A percentile compares a stretch with the other conserved stretches of the same genome.
Conservation (phyloP, 306 rosid species). For the Cucurbita argyrosperma region DNA sequence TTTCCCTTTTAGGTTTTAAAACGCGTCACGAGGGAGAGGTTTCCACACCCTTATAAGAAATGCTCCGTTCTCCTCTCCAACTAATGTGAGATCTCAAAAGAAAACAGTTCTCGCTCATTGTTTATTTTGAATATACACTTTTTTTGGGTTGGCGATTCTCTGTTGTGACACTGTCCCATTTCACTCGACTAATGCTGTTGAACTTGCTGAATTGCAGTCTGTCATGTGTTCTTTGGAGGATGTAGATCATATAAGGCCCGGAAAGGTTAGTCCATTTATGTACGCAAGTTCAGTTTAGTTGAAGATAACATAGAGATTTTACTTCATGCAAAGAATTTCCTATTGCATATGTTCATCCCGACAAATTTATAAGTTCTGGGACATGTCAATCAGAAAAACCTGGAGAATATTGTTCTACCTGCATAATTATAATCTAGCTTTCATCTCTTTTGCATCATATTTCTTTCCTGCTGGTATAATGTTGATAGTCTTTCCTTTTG, state of each 20-base stretch:
- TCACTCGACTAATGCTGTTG: not conserved
- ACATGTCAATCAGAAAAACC: not conserved
- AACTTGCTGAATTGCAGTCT: constrained; percentile 46
- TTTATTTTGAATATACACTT: not conserved
- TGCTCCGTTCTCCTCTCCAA: no score
- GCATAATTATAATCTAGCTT: not conserved
- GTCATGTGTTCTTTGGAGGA: constrained; percentile 87
- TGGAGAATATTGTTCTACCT: not conserved
- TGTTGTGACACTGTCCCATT: no score
- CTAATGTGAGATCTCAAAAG: no score
- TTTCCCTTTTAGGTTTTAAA: no score
- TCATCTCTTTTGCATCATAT: not conserved
- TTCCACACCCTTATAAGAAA: no score
- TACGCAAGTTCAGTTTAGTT: not conserved
- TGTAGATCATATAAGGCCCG: constrained; percentile 52
- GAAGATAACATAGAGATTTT: not conserved
- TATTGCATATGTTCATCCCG: not conserved
- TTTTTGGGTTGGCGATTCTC: no score
- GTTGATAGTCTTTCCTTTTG: not conserved
- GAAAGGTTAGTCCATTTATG: constrained; percentile 55
- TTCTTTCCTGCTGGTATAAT: no score
- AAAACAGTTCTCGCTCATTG: not conserved
- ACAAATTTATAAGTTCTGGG: not conserved
- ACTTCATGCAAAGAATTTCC: not conserved
- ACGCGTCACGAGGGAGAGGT: no score